A percentile compares a stretch with the other conserved stretches of the same genome.
These are phyloP conservation scores for Avena sativa DNA, from an alignment of 176 grass and related monocot genomes.

Conservation along the genomic window DNA sequence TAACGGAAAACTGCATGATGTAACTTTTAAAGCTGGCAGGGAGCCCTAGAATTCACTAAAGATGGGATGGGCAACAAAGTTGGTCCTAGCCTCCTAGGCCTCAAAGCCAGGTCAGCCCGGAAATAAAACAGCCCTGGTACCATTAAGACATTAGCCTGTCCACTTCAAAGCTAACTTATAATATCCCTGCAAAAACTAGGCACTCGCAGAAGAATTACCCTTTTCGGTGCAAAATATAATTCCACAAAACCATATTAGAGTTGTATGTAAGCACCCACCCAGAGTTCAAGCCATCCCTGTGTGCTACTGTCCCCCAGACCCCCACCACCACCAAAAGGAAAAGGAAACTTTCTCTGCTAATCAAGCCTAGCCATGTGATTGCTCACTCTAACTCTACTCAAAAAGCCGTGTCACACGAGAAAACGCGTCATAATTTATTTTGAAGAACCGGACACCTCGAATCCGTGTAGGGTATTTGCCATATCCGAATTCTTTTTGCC, in stretches of 20 bases:
- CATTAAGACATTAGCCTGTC: not conserved
- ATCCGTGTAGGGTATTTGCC: not conserved
- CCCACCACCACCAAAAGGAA: not conserved
- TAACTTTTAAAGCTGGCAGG: not conserved
- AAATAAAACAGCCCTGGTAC: not conserved
- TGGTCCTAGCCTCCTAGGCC: slow-evolving; percentile 1
- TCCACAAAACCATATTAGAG: not conserved
- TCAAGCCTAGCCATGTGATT: not conserved
- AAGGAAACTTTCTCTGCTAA: not conserved
- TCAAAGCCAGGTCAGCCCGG: not conserved
- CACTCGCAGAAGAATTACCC: not conserved
- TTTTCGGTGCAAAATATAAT: not conserved
- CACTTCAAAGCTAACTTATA: not conserved
- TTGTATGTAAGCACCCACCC: not conserved
- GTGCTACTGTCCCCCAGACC: too few species aligned
- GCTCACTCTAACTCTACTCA: not conserved
- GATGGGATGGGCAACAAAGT: not conserved
- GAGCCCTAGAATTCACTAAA: not conserved
- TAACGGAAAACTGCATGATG: not conserved
- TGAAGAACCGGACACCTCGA: not conserved
- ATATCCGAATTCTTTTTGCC: not conserved
- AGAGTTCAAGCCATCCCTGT: too few species aligned
- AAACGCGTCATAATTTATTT: not conserved
- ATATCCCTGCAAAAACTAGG: not conserved
- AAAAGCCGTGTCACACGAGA: not conserved